Conservation (phyloP, 1,284 basidiomycete species). For the Trichosporon sp. region DNA sequence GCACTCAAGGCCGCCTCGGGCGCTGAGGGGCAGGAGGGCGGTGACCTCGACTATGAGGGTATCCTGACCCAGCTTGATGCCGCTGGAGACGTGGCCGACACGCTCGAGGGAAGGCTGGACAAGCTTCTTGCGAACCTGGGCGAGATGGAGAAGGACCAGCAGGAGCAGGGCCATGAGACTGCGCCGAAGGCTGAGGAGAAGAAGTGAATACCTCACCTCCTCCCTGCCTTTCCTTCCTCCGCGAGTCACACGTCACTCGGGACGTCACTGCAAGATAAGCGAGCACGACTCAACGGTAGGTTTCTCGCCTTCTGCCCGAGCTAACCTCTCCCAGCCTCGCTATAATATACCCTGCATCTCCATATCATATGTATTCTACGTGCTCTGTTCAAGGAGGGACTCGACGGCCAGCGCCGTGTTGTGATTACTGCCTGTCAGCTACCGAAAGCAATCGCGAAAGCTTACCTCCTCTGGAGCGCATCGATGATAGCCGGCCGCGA, state of each 20-base stretch:
- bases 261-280: too few relatives aligned
- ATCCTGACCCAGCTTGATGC: constrained; percentile 53
- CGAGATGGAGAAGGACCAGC: constrained; percentile 34
- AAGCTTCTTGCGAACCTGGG: constrained; percentile 46
- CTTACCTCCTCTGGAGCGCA: constrained; percentile 78
- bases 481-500: constrained; percentile 72
- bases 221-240: too few relatives aligned
- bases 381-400: constrained; percentile 60
- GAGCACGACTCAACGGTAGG: not conserved
- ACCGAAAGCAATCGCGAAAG: constrained; percentile 23
- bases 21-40: constrained; percentile 33
- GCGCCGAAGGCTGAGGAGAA: constrained; percentile 49
- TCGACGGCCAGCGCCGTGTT: constrained; percentile 80
- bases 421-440: constrained; percentile 59
- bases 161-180: not conserved
- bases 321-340: not conserved
- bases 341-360: constrained; percentile 24
- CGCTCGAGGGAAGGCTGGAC: constrained; percentile 54
- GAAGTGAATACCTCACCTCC: constrained; percentile 36
- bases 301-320: not conserved
- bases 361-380: constrained; percentile 31
- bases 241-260: too few relatives aligned
- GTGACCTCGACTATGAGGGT: constrained; percentile 42
- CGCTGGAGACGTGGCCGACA: constrained; percentile 53
- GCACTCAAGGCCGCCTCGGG: constrained; percentile 32